Conservation (phyloP, 257 asterid species). For the Solanum pinnatisectum region DNA sequence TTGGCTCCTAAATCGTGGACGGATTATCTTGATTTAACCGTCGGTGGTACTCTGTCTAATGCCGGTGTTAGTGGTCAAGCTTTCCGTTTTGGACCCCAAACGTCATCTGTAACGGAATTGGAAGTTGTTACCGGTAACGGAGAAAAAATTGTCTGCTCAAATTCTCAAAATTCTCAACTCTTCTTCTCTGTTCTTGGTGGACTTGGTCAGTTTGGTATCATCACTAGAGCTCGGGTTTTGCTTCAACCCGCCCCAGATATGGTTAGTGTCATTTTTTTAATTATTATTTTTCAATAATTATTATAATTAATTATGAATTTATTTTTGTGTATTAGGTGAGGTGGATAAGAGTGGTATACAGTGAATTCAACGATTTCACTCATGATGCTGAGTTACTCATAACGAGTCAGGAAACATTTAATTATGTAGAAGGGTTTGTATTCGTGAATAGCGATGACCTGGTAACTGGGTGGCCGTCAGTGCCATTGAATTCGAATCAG, state of each 20-base stretch:
- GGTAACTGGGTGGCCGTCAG: conserved; percentile 78
- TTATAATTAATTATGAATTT: background rate
- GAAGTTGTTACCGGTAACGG: conserved; percentile 96
- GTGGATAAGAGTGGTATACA: conserved; percentile 87
- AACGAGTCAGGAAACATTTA: conserved; percentile 38
- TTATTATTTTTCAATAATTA: background rate
- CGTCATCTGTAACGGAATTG: conserved; percentile 77
- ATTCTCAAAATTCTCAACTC: conserved; percentile 38
- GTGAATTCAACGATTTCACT: conserved; percentile 68
- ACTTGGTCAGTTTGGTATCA: conserved; percentile 87
- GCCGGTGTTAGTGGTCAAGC: conserved; percentile 96
- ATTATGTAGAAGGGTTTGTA: conserved; percentile 83
- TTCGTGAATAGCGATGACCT: conserved; percentile 72
- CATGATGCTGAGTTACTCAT: conserved; percentile 72
- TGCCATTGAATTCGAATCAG: conserved; percentile 34
- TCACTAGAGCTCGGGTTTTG: conserved; percentile 66
- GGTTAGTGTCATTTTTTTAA: conserved; percentile 21
- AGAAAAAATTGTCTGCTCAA: conserved; percentile 54
- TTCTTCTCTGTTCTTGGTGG: conserved; percentile 84
- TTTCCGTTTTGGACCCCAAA: conserved; percentile 63
- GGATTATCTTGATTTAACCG: conserved; percentile 75
- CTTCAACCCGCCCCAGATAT: conserved; percentile 83
- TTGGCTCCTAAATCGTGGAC: conserved; percentile 90
- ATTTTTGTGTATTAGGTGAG: conserved; percentile 44
- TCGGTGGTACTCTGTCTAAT: conserved; percentile 90